Conservation (phyloP, 495 filamentous ascomycete genomes). For the Podospora sp. region DNA sequence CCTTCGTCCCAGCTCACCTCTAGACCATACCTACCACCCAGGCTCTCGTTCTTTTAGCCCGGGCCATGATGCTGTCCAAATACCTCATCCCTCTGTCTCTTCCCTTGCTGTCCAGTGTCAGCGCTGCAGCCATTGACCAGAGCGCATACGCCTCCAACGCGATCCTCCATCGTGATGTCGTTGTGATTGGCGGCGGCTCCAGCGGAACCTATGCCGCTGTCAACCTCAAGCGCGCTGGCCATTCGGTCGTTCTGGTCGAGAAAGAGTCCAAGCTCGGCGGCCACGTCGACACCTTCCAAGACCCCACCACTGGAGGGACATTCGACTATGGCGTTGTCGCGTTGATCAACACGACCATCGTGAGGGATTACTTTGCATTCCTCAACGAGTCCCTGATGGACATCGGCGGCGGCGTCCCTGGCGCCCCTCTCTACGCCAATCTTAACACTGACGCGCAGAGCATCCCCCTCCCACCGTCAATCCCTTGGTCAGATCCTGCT, state of each 20-base stretch:
- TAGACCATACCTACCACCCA: no score
- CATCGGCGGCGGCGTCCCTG: neutral
- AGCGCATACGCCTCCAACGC: neutral
- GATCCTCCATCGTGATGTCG: slow-evolving; percentile 7
- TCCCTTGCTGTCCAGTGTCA: neutral
- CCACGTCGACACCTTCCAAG: neutral
- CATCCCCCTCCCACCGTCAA: neutral
- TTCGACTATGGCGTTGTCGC: slow-evolving; percentile 3
- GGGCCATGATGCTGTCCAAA: neutral
- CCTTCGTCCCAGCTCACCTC: no score
- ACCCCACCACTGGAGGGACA: neutral
- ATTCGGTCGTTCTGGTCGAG: neutral
- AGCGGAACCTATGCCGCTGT: slow-evolving; percentile 9
- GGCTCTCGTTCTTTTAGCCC: no score
- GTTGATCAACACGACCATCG: slow-evolving; percentile 1
- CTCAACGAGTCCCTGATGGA: neutral
- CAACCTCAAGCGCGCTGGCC: neutral
- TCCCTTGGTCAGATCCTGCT: neutral
- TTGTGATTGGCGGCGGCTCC: slow-evolving; percentile 10
- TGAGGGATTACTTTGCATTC: slow-evolving; percentile 2
- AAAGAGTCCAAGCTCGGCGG: neutral
- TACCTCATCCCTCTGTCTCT: neutral
- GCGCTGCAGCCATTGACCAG: slow-evolving; percentile 3
- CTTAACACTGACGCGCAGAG: neutral
- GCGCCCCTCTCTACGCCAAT: neutral